phyloP scores from a whole-genome alignment of 1,139 yeast species.

The Hyphopichia pseudoburtonii region DNA sequence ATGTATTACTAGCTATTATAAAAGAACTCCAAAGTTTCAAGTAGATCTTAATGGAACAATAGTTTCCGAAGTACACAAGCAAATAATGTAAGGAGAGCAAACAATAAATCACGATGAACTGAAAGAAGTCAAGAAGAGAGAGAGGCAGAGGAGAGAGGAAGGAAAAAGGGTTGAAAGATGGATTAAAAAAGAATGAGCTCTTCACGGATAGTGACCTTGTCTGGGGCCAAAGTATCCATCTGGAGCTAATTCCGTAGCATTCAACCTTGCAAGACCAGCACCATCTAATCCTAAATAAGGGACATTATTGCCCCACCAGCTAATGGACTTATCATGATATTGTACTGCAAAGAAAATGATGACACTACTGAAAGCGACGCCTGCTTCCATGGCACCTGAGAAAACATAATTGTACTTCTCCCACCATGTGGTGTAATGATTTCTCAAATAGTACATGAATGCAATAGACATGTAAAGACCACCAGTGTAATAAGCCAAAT shows the following conservation, averaged over 20 bases:
- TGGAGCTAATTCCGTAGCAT: conserved; percentile 23
- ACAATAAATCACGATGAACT: too few relatives aligned
- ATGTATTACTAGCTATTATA: too few relatives aligned
- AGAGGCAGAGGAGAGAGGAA: too few relatives aligned
- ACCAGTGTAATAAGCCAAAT: conserved; percentile 47
- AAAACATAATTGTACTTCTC: conserved; percentile 58
- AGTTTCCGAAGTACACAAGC: too few relatives aligned
- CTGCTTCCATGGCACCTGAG: conserved; percentile 50
- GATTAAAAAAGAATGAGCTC: too few relatives aligned
- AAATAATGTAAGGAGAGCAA: too few relatives aligned
- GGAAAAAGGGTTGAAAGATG: too few relatives aligned
- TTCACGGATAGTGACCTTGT: conserved; percentile 4
- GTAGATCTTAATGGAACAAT: too few relatives aligned
- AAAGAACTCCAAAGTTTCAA: too few relatives aligned
- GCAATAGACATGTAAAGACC: conserved; percentile 40
- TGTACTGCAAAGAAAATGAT: conserved; percentile 58
- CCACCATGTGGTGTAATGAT: conserved; percentile 53
- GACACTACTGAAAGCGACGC: conserved; percentile 51
- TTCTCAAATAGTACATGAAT: conserved; percentile 50
- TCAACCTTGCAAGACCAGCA: conserved; percentile 16
- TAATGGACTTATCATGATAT: conserved; percentile 34
- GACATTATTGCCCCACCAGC: conserved; percentile 65
- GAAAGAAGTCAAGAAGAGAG: too few relatives aligned
- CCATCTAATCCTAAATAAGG: conserved; percentile 45
- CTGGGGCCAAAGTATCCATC: conserved; percentile 51